Conservation (phyloP, 1,139 yeast species). For the Keqinozyma sinolaborantium region DNA sequence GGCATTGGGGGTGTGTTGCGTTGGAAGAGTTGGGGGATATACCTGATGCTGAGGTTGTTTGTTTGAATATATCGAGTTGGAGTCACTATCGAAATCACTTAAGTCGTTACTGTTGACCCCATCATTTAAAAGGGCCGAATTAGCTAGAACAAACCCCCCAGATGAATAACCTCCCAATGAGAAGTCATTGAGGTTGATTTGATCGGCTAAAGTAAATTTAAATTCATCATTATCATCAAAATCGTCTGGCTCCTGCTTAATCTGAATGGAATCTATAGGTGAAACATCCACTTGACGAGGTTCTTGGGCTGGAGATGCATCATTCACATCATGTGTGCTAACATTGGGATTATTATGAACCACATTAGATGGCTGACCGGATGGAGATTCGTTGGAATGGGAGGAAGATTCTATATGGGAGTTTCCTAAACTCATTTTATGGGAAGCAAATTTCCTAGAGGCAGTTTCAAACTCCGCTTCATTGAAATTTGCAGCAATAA, state of each 20-base stretch:
- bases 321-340: too few species aligned
- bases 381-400: too few species aligned
- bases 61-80: constrained; percentile 15
- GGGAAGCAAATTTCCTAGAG: constrained; percentile 30
- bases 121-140: constrained; percentile 14
- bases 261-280: too few species aligned
- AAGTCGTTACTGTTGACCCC: constrained; percentile 13
- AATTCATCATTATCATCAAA: constrained; percentile 7
- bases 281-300: too few species aligned
- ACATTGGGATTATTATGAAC: too few species aligned
- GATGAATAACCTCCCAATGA: constrained; percentile 15
- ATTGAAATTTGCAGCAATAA: constrained; percentile 33
- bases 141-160: constrained; percentile 19
- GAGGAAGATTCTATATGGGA: too few species aligned
- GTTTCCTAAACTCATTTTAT: too few species aligned
- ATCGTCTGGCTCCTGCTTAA: constrained; percentile 9
- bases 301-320: too few species aligned
- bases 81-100: constrained; percentile 22
- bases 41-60: constrained; percentile 6
- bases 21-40: constrained; percentile 2
- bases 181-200: constrained; percentile 6
- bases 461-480: constrained; percentile 20
- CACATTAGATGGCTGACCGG: too few species aligned
- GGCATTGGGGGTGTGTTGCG: constrained; percentile 3
- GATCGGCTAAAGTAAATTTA: constrained; percentile 4